These are phyloP conservation scores for Hyaloscypha finlandica DNA, from an alignment of 495 filamentous ascomycete species.

Conservation along the genomic window DNA sequence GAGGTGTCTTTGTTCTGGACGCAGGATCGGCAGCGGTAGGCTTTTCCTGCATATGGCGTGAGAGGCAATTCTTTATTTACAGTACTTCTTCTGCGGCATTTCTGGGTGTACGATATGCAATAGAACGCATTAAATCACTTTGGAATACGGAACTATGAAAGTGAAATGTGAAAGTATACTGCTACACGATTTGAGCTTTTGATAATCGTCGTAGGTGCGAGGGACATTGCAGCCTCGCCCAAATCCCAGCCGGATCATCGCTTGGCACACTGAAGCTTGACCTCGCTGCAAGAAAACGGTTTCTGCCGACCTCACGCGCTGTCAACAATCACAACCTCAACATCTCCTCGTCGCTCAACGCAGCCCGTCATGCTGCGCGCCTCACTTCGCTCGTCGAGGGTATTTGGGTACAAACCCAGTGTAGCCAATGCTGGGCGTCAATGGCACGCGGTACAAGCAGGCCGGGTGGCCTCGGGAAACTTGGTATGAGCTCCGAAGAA, in stretches of 20 bases:
- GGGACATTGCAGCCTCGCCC: slow-evolving; percentile 3
- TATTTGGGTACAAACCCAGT: slow-evolving; percentile 51
- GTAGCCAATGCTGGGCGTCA: slow-evolving; percentile 49
- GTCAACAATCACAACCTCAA: slow-evolving; percentile 24
- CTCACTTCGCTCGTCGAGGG: slow-evolving; percentile 61
- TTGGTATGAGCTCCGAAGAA: slow-evolving; percentile 37
- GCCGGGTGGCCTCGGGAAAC: slow-evolving; percentile 32
- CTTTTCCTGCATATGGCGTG: slow-evolving; percentile 30
- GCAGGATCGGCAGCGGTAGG: slow-evolving; percentile 24
- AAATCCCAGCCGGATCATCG: slow-evolving; percentile 13
- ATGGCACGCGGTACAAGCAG: slow-evolving; percentile 52
- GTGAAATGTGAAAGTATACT: neutral
- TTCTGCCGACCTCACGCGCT: slow-evolving; percentile 26
- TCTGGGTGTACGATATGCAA: slow-evolving; percentile 36
- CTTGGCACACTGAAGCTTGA: slow-evolving; percentile 12
- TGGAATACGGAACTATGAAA: neutral
- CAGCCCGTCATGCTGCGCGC: slow-evolving; percentile 69
- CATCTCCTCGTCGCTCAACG: slow-evolving; percentile 41
- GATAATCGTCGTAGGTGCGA: neutral
- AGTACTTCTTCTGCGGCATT: slow-evolving; percentile 29
- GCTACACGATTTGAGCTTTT: too few species aligned
- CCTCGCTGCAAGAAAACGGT: slow-evolving; percentile 5
- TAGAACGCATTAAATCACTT: slow-evolving; percentile 25
- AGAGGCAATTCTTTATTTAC: slow-evolving; percentile 25
- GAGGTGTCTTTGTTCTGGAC: slow-evolving; percentile 27